Evolutionary conservation across 257 asterid species (phyloP), one percentile per base, ranked within the genome.

Genomic region (Galeopsis tetrahit): DNA sequence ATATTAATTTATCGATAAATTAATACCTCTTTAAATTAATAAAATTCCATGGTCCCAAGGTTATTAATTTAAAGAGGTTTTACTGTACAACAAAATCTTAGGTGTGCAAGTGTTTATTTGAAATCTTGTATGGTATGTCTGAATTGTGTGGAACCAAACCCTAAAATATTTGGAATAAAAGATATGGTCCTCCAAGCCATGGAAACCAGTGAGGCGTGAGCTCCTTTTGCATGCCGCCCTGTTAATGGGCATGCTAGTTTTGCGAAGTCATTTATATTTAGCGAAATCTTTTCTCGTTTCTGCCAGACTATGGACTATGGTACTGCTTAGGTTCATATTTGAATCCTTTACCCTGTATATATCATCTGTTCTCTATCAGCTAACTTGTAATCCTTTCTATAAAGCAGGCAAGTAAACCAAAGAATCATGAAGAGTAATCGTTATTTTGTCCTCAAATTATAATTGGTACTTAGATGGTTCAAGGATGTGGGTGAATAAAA

Each of bases 301-400:
- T 17, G 9, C 42, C 14, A 42, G 46, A 33, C 38, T 46, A 21
- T 21, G 28, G 28, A 21, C 35, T 48, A 38, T 46, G 46, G 32
- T 32, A 51, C 61, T 48, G 72, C 13, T 33, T 61, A 46, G 31
- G 42, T 61, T 49, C 49, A 21, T 61, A 43, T 28, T 71, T 32
- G 21, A 60, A 46, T 59, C 70, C 63, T 35, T 61, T 42, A 34
- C 59, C 66, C 70, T 40, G 40, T 55, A 43, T 36, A n/a, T 59
- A 58, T 44, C 35, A 43, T 44, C 40, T 59, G 21, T 40, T 71
- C 68, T 59, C 36, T 46, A 5, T 60, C 69, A 48, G 69, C 2
- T 6, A 4, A 55, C 61, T 7, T 5, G 60, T 53, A 52, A 53
- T 53, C 60, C 60, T 15, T 53, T 53, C 60, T 53, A 53, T 4